Percentiles rank a stretch among this genome's conserved stretches.
phyloP scores from a whole-genome alignment of 169 alveolate species.

The Plasmodium vinckei region DNA sequence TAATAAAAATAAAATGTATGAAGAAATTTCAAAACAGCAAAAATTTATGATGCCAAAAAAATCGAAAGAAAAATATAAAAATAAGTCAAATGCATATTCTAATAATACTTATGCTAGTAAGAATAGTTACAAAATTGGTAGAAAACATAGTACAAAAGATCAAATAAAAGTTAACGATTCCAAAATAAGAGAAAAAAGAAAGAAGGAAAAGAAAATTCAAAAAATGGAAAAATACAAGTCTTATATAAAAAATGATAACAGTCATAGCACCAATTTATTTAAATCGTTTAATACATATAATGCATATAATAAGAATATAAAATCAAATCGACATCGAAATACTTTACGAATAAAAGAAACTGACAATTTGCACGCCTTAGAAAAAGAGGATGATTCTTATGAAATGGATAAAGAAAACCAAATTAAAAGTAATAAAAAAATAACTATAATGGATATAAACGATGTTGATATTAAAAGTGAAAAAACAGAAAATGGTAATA shows the following conservation, averaged over 20 bases:
- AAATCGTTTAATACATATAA: background rate
- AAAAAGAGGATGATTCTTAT: constrained; percentile 2
- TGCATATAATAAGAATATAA: background rate
- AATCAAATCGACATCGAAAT: background rate
- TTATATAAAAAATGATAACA: background rate
- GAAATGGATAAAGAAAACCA: background rate
- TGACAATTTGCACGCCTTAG: too few relatives aligned
- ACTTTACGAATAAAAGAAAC: constrained; percentile 1
- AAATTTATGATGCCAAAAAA: constrained; percentile 12
- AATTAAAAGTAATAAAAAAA: background rate
- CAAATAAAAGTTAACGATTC: constrained; percentile 27
- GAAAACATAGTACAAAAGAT: constrained; percentile 6
- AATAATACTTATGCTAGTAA: background rate
- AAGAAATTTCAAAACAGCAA: constrained; percentile 9
- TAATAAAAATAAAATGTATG: constrained; percentile 22
- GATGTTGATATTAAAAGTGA: constrained; percentile 12
- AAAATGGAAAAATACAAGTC: constrained; percentile 8
- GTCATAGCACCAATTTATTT: background rate
- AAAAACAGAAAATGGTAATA: background rate
- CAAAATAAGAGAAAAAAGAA: constrained; percentile 32
- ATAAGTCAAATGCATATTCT: too few relatives aligned
- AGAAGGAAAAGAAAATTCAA: constrained; percentile 10
- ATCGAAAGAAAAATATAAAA: too few relatives aligned
- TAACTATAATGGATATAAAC: background rate
- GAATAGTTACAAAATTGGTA: background rate